These are phyloP conservation scores for Colletotrichum melonis DNA, from an alignment of 2,329 filamentous ascomycete species.

Conservation along the genomic window DNA sequence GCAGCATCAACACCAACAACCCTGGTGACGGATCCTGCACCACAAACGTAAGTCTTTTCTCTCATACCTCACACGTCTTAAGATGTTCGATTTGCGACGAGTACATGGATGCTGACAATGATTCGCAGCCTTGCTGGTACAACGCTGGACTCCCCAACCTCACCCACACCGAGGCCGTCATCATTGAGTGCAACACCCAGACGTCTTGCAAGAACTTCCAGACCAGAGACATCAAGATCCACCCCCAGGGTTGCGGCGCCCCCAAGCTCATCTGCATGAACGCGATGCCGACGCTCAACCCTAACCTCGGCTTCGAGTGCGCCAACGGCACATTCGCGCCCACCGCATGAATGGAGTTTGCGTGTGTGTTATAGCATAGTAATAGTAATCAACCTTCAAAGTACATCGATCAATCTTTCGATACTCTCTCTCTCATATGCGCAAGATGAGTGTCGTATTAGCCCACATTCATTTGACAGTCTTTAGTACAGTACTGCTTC, in stretches of 20 bases:
- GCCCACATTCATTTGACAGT: no score
- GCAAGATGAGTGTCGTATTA: no score
- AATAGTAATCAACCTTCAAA: neutral
- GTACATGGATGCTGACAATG: neutral
- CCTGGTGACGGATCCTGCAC: constrained; percentile 56
- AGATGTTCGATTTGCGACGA: neutral
- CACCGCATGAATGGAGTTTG: neutral
- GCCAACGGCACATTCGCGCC: constrained; percentile 43
- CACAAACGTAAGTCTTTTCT: constrained; percentile 39
- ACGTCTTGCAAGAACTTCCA: constrained; percentile 50
- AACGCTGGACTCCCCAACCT: constrained; percentile 49
- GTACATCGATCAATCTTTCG: neutral
- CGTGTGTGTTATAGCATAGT: neutral
- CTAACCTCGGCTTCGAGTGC: constrained; percentile 47
- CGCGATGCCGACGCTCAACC: constrained; percentile 46
- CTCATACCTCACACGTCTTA: no score
- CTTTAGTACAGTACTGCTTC: no score
- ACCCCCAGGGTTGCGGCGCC: constrained; percentile 42
- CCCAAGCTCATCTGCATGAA: constrained; percentile 49
- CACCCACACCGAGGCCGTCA: constrained; percentile 52
- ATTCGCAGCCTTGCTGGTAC: constrained; percentile 54
- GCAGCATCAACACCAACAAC: constrained; percentile 53
- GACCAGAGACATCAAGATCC: constrained; percentile 45
- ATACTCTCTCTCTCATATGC: no score
- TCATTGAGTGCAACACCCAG: constrained; percentile 54